Evolutionary conservation across 805 yeast genomes (phyloP).

Genomic region (Nakazawaea laoshanensis): DNA sequence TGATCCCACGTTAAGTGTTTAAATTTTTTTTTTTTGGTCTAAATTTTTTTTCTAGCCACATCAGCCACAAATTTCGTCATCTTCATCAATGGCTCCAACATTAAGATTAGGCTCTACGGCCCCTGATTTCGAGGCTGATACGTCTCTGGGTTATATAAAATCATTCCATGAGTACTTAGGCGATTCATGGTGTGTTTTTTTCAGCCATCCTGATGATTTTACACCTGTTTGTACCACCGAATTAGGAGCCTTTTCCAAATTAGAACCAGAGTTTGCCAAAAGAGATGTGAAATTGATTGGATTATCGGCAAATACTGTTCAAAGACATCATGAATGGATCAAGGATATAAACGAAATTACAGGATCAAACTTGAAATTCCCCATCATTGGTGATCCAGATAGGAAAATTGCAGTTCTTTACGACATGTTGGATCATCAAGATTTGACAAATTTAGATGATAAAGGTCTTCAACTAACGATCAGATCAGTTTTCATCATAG

Average conservation of each 20-base stretch:
- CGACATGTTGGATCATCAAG: slow-evolving; percentile 69
- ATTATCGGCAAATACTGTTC: slow-evolving; percentile 54
- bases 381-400: slow-evolving; percentile 59
- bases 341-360: slow-evolving; percentile 63
- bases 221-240: slow-evolving; percentile 79
- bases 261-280: slow-evolving; percentile 60
- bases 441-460: slow-evolving; percentile 57
- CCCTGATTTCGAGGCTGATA: slow-evolving; percentile 57
- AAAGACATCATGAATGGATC: slow-evolving; percentile 60
- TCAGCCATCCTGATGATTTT: slow-evolving; percentile 73
- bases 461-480: slow-evolving; percentile 60
- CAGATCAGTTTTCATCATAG: slow-evolving; percentile 66
- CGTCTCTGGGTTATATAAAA: slow-evolving; percentile 50
- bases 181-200: slow-evolving; percentile 55
- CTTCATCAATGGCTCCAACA: no score
- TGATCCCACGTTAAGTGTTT: no score
- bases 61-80: no score
- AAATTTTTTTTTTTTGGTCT: not conserved
- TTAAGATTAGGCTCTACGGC: slow-evolving; percentile 54
- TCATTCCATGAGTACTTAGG: slow-evolving; percentile 54
- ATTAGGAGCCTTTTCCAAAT: slow-evolving; percentile 65
- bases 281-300: slow-evolving; percentile 63
- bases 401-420: slow-evolving; percentile 52
- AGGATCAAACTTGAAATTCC: slow-evolving; percentile 50
- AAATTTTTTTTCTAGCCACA: slow-evolving; percentile 11